Evolutionary conservation across 1,284 basidiomycete genomes (phyloP).

Genomic region (Wallemia hederae): DNA sequence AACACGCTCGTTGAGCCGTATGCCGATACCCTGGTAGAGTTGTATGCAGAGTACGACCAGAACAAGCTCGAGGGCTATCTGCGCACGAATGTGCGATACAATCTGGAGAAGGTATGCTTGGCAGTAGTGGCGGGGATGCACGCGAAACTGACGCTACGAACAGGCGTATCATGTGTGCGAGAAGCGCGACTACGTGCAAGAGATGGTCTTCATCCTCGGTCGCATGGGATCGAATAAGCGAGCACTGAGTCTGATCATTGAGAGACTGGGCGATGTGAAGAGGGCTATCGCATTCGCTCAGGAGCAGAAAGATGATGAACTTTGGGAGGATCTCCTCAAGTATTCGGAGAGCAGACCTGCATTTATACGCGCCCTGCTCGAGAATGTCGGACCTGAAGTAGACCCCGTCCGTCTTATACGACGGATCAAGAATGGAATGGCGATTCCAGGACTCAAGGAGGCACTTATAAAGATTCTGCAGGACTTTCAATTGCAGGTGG

Average conservation of each 20-base stretch:
- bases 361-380: constrained; percentile 77
- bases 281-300: constrained; percentile 93
- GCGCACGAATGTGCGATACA: constrained; percentile 71
- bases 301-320: constrained; percentile 83
- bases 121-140: background rate
- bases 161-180: constrained; percentile 71
- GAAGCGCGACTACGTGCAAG: constrained; percentile 56
- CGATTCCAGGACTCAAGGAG: constrained; percentile 77
- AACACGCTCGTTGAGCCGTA: background rate
- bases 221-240: constrained; percentile 92
- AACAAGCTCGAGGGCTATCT: constrained; percentile 61
- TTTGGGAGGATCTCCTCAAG: constrained; percentile 84
- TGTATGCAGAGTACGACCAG: constrained; percentile 70
- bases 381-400: constrained; percentile 88
- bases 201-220: constrained; percentile 93
- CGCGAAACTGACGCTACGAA: background rate
- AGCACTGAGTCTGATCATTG: constrained; percentile 80
- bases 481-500: constrained; percentile 52
- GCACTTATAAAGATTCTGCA: constrained; percentile 89
- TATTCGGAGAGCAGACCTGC: constrained; percentile 85
- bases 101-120: constrained; percentile 38
- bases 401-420: constrained; percentile 80
- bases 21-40: constrained; percentile 30
- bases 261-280: constrained; percentile 71
- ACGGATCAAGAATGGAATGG: constrained; percentile 76